Evolutionary conservation across 1,284 basidiomycete species (phyloP).

Genomic region (Trichosporon coremiiforme): DNA sequence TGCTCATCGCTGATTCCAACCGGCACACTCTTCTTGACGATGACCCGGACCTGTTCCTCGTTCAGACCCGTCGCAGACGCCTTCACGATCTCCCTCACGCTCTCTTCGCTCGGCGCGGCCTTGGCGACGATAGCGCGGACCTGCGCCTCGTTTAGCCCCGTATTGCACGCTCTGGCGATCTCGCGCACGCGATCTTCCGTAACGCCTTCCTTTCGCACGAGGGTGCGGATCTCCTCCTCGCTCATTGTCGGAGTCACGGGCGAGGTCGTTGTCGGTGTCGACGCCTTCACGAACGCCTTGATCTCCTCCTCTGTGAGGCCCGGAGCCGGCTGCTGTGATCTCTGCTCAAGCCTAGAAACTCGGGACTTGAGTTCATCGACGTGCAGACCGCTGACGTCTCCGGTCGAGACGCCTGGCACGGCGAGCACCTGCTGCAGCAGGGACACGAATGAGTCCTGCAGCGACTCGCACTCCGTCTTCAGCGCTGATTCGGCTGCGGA

Average conservation of each 20-base stretch:
- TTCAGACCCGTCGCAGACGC: not conserved
- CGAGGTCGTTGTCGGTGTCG: not conserved
- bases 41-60: not conserved
- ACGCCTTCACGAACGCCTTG: not conserved
- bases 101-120: not conserved
- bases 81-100: not conserved
- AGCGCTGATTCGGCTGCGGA: slow-evolving; percentile 12
- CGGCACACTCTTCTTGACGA: not conserved
- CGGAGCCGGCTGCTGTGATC: not conserved
- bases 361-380: slow-evolving; percentile 8
- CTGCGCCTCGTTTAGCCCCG: not conserved
- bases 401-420: not conserved
- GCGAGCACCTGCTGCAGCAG: slow-evolving; percentile 20
- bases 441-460: slow-evolving; percentile 19
- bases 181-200: not conserved
- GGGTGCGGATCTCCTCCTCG: not conserved
- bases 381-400: not conserved
- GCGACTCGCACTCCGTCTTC: not conserved
- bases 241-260: not conserved
- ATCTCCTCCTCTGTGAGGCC: not conserved
- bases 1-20: not conserved
- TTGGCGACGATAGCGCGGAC: not conserved
- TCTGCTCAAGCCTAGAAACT: not conserved
- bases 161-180: not conserved
- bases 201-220: not conserved